Conservation (phyloP, 768 basidiomycete species). For the Sutorius australiensis region DNA sequence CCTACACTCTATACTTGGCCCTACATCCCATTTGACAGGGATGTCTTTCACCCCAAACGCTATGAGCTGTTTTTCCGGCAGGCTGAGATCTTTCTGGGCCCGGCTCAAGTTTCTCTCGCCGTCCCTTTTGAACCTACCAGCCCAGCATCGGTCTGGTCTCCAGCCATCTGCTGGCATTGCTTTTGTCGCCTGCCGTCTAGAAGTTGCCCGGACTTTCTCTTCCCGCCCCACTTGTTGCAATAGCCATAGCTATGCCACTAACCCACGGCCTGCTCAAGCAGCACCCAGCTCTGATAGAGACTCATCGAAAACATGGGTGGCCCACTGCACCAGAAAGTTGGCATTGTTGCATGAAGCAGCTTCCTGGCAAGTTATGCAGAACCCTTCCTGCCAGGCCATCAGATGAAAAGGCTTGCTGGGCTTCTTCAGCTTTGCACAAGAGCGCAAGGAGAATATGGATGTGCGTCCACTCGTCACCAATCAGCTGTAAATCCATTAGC, state of each 20-base stretch:
- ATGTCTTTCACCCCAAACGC: constrained; percentile 90
- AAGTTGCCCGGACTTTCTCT: constrained; percentile 82
- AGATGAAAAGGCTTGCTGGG: too few species aligned
- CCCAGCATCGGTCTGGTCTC: constrained; percentile 2
- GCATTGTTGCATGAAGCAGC: background rate
- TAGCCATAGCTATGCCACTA: constrained; percentile 89
- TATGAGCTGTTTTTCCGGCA: constrained; percentile 93
- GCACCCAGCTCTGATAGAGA: constrained; percentile 84
- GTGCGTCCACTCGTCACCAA: too few species aligned
- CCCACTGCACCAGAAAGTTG: constrained; percentile 33
- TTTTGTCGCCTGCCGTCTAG: constrained; percentile 96
- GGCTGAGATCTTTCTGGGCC: constrained; percentile 85
- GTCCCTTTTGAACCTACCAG: background rate
- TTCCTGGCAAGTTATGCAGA: constrained; percentile 39
- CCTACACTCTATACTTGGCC: constrained; percentile 92
- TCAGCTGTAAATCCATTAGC: too few species aligned
- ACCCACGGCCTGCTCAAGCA: constrained; percentile 91
- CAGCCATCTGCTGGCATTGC: constrained; percentile 82
- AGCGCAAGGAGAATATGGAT: too few species aligned
- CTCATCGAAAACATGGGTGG: constrained; percentile 58
- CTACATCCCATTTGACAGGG: constrained; percentile 83
- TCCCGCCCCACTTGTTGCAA: constrained; percentile 81
- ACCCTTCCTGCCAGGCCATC: constrained; percentile 61
- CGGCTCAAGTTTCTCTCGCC: constrained; percentile 62
- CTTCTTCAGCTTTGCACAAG: too few species aligned